A percentile compares a stretch with the other conserved stretches of the same genome.
Conservation (phyloP, 306 rosid genomes). For the Lathyrus oleraceus region DNA sequence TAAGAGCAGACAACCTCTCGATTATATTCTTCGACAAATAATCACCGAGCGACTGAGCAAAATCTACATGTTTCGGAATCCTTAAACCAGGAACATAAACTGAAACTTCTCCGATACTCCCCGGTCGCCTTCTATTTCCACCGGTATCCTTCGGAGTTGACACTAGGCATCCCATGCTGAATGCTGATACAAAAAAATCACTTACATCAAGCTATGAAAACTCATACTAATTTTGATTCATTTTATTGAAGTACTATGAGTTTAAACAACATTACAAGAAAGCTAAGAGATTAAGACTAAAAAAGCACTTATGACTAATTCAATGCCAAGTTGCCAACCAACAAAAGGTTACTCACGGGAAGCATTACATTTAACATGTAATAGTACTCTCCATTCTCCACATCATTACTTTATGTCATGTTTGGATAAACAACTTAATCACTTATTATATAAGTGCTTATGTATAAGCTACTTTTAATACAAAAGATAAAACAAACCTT, state of each 20-base stretch:
- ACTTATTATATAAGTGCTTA: not conserved
- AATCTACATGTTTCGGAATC: conserved; percentile 91
- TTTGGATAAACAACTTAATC: not conserved
- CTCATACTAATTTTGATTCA: conserved; percentile 30
- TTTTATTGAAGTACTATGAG: conserved; percentile 30
- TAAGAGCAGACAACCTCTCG: conserved; percentile 80
- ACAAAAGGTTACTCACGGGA: conserved; percentile 79
- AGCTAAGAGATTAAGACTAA: conserved; percentile 43
- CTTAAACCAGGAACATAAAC: conserved; percentile 95
- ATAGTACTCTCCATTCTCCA: conserved; percentile 47
- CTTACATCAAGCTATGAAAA: conserved; percentile 21
- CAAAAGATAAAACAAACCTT: conserved; percentile 40
- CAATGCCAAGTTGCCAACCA: conserved; percentile 84
- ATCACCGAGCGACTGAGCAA: conserved; percentile 69
- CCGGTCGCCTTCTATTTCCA: conserved; percentile 84
- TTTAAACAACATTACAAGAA: conserved; percentile 42
- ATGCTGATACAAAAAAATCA: conserved; percentile 33
- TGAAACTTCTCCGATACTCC: conserved; percentile 92
- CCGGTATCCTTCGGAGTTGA: conserved; percentile 76
- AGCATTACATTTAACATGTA: conserved; percentile 48
- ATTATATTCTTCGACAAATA: conserved; percentile 76
- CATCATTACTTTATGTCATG: conserved; percentile 26
- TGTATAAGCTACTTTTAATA: not conserved
- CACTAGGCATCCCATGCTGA: conserved; percentile 78
- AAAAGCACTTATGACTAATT: conserved; percentile 48